A percentile compares a stretch with the other conserved stretches of the same genome.
These are phyloP conservation scores for Gracilariopsis chorda DNA, from an alignment of 23 red algal species.

Conservation along the genomic window DNA sequence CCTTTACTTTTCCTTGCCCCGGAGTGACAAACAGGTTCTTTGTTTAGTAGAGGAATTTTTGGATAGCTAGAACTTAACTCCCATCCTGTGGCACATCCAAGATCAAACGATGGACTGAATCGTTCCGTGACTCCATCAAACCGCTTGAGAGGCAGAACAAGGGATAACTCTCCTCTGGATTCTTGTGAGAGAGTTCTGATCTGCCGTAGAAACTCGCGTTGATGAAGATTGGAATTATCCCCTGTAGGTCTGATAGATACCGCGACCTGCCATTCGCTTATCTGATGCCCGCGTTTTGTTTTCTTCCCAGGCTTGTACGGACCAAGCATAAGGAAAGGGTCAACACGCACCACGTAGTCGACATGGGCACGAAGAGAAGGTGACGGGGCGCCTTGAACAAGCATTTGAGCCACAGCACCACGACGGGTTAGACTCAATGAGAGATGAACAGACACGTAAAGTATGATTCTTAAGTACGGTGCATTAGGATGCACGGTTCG, in stretches of 20 bases:
- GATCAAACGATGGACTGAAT: background rate
- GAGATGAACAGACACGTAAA: constrained; percentile 37
- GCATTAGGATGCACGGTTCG: background rate
- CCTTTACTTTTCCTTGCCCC: background rate
- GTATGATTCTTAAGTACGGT: constrained; percentile 18
- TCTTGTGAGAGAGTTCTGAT: background rate
- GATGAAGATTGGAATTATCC: background rate
- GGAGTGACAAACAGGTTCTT: background rate
- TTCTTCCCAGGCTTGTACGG: constrained; percentile 11
- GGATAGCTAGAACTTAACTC: background rate
- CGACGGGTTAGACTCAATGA: constrained; percentile 1
- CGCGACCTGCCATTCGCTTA: constrained; percentile 40
- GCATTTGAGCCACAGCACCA: background rate
- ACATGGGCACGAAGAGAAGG: background rate
- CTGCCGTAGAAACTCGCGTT: background rate
- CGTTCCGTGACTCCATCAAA: constrained; percentile 23
- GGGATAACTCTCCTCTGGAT: background rate
- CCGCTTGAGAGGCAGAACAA: background rate
- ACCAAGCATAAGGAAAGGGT: background rate
- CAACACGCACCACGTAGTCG: constrained; percentile 36
- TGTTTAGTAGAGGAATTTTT: background rate
- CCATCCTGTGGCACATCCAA: constrained; percentile 14
- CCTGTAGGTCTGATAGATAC: background rate
- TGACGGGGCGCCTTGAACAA: background rate
- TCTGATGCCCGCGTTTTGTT: constrained; percentile 25